Percentiles rank a stretch among this genome's conserved stretches.
Conservation (phyloP, 1,284 basidiomycete genomes). For the Ustilago esculenta region DNA sequence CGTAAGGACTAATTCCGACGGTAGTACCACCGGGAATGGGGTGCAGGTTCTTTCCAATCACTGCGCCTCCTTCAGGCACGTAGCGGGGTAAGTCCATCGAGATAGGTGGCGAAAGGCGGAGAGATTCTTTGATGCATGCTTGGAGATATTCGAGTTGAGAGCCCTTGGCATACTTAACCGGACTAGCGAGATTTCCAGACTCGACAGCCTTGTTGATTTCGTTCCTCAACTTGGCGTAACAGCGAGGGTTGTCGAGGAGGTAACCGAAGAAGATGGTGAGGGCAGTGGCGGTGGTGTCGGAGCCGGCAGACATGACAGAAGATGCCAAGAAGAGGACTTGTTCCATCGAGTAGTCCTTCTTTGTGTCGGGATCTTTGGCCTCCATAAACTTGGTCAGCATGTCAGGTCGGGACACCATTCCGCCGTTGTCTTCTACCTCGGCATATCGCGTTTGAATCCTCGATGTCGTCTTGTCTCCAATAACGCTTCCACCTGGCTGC, state of each 20-base stretch:
- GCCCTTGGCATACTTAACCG: conserved; percentile 55
- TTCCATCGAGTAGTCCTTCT: conserved; percentile 33
- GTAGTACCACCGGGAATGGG: conserved; percentile 54
- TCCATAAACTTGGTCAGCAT: conserved; percentile 57
- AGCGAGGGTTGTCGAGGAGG: conserved; percentile 50
- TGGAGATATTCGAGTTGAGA: conserved; percentile 54
- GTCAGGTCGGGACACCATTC: conserved; percentile 34
- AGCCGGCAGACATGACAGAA: conserved; percentile 55
- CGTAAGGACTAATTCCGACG: conserved; percentile 59
- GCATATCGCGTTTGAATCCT: conserved; percentile 45
- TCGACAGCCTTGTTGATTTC: conserved; percentile 57
- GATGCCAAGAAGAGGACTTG: conserved; percentile 44
- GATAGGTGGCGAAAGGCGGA: conserved; percentile 65
- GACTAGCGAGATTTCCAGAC: conserved; percentile 40
- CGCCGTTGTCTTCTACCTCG: conserved; percentile 40
- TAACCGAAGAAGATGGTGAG: conserved; percentile 60
- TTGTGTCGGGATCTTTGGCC: conserved; percentile 42
- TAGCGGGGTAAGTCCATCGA: conserved; percentile 61
- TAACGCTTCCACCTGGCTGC: conserved; percentile 49
- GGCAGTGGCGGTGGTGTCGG: conserved; percentile 59
- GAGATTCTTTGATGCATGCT: conserved; percentile 64
- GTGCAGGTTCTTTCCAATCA: conserved; percentile 49
- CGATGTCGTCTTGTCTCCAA: conserved; percentile 44
- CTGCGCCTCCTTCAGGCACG: conserved; percentile 50
- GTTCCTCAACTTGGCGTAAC: conserved; percentile 48